Base-by-base conservation (phyloP, 2,329 filamentous ascomycete genomes). In the Gnomoniopsis sp. region DNA sequence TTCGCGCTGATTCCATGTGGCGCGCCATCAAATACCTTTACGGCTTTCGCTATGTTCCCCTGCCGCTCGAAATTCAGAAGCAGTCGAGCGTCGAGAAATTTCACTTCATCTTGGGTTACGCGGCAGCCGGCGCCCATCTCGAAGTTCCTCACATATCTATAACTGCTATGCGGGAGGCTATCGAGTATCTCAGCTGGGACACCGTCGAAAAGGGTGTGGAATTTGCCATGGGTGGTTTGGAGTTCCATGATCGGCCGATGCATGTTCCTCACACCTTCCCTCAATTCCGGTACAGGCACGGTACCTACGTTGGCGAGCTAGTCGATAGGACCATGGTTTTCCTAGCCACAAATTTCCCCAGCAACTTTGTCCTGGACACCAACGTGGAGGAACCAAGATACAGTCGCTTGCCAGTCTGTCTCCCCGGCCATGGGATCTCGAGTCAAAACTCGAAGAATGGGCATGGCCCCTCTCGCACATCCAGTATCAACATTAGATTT, bases 41-140 rank as follows among this genome's bases (percentile, higher is more conserved):
- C 63, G 79, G 83, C 33, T 74, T 77, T 57, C 78, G 80, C 0
- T 65, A 67, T 17, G 53, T 65, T 3, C 58, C 30, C 3, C 61
- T 65, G 26, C 64, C 57, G 10, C 44, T 36, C 46, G 49, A 54
- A 4, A 17, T 58, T 21, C 41, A 55, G 21, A 51, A 54, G 30
- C 53, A 62, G 41, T 46, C 61, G n/a, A 55, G 58, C 7, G 23
- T 51, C 4, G 61, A 62, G 19, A 61, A 61, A 21, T 78, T 85
- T 59, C 74, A 79, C 34, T 82, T 83, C 62, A 81, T 80, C n/a
- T 71, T 90, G 21, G 84, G 84, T 23, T 88, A 89, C 66, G 81
- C 86, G 49, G 85, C 86, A 26, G 82, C 85, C 6, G 88, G 86
- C 0, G 76, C 82, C 52, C 73, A 84, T 43, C 74, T 90, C 17